Evolutionary conservation across 2,329 filamentous ascomycete species (phyloP).

Genomic region (Malbranchea cinnamomea): DNA sequence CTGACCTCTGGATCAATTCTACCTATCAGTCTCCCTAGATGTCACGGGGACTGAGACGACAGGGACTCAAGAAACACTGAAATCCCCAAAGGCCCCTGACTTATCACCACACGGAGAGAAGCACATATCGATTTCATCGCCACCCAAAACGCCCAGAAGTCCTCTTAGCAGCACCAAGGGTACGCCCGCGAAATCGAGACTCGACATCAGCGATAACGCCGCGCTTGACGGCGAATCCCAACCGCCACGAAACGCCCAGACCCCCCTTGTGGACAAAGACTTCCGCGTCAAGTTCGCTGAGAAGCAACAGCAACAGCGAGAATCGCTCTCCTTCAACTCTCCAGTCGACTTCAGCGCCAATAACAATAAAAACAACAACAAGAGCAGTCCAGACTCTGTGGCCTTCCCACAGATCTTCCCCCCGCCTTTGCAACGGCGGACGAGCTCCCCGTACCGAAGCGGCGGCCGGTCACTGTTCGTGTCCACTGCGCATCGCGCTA

Average conservation of each 20-base stretch:
- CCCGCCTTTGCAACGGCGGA: too few relatives aligned
- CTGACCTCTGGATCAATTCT: too few relatives aligned
- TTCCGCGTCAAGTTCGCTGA: slow-evolving; percentile 26
- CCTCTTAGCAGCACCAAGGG: slow-evolving; percentile 1
- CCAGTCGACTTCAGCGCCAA: slow-evolving; percentile 15
- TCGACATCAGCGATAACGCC: slow-evolving; percentile 10
- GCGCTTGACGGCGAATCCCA: slow-evolving; percentile 1
- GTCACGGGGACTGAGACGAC: too few relatives aligned
- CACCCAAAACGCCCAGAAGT: too few relatives aligned
- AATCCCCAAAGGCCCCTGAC: too few relatives aligned
- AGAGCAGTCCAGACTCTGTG: too few relatives aligned
- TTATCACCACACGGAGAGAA: too few relatives aligned
- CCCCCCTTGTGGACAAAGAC: slow-evolving; percentile 21
- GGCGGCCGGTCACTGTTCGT: not conserved
- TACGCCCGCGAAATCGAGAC: slow-evolving; percentile 1
- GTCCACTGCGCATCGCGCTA: not conserved
- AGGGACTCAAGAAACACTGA: too few relatives aligned
- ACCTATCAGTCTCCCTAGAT: too few relatives aligned
- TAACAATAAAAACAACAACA: slow-evolving; percentile 4
- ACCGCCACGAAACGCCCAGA: slow-evolving; percentile 7
- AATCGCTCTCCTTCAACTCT: slow-evolving; percentile 5
- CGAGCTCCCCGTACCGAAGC: slow-evolving; percentile 3
- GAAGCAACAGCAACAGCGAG: slow-evolving; percentile 10
- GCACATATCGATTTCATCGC: too few relatives aligned
- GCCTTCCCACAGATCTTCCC: too few relatives aligned